phyloP scores from a whole-genome alignment of 2,329 filamentous ascomycete genomes.

The Daldinia sp. region DNA sequence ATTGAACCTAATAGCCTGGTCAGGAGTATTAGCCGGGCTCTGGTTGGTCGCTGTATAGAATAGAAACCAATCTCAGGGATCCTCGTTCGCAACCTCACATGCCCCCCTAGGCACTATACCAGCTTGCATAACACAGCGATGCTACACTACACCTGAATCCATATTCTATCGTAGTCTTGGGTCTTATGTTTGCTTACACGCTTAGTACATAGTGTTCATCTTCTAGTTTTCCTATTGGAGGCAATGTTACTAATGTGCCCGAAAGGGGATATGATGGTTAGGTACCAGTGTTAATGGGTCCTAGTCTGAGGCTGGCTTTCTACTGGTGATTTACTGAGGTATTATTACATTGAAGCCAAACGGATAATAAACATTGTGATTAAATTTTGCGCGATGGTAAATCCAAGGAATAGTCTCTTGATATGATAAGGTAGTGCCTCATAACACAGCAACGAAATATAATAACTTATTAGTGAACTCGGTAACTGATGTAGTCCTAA shows the following conservation, averaged over 20 bases:
- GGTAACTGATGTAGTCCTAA: not conserved
- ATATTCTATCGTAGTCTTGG: no score
- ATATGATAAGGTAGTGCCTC: not conserved
- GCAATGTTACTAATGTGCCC: no score
- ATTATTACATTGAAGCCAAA: not conserved
- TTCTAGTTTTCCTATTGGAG: no score
- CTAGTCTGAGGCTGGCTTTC: not conserved
- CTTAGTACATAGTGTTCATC: no score
- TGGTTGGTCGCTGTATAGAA: constrained; percentile 16
- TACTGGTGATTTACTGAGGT: not conserved
- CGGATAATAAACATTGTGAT: not conserved
- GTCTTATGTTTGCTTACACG: no score
- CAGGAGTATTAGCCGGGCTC: constrained; percentile 14
- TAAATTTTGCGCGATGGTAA: not conserved
- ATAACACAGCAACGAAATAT: not conserved
- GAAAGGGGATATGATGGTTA: no score
- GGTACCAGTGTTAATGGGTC: no score
- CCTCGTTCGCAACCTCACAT: not conserved
- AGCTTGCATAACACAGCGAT: not conserved
- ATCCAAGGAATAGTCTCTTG: not conserved
- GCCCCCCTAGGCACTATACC: not conserved
- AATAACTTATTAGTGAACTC: not conserved
- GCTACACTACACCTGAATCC: no score
- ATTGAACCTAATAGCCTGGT: not conserved
- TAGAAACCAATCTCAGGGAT: not conserved